Base-by-base conservation (phyloP, 768 basidiomycete genomes). In the Butyriboletus loyo region DNA sequence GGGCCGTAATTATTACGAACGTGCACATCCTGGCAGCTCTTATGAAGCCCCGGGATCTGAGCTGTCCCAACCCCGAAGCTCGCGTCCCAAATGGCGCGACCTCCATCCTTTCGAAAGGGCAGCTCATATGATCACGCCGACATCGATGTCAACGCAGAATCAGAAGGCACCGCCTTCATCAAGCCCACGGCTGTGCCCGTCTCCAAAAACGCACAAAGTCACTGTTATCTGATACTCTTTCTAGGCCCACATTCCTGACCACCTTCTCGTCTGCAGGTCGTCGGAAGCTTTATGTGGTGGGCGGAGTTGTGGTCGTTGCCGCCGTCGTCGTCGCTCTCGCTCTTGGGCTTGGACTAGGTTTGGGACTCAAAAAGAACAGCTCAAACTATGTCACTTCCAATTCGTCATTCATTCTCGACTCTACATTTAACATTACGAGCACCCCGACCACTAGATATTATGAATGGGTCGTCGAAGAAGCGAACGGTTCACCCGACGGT, bases 401-500 rank as follows among this genome's bases (percentile, higher is more conserved):
- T 38, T 62, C 67, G 15, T 60, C 61, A 22, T 68, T 70, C 50
- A 48, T 70, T 42, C 59, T 70, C 36, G 62, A 72, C 28, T 39
- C 61, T 1, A 53, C 54, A 0, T 73, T 73, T 25, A 53, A 61
- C 14, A 34, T 66, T 46, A 58, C 61, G 10, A 58, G 50, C 24
- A 55, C 66, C 1, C 62, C 77, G 13, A 72, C 68, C 53, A 77
- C 75, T 15, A 69, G 79, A n/a, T 66, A 65, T 30, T 77, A 71
- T 46, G 70, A 72, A 39, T 80, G 77, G 68, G 69, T 69, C n/a
- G 61, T 80, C 8, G 66, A 69, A 13, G 62, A 72, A 53, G 62
- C 70, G n/a, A 53, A 53, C 4, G 72, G 74, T 2, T 65, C 76
- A 1, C 76, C 75, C 1, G 75, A 78, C 54, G 78, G 74, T 37